phyloP scores from a whole-genome alignment of 257 asterid species.

The Nicotiana sylvestris region DNA sequence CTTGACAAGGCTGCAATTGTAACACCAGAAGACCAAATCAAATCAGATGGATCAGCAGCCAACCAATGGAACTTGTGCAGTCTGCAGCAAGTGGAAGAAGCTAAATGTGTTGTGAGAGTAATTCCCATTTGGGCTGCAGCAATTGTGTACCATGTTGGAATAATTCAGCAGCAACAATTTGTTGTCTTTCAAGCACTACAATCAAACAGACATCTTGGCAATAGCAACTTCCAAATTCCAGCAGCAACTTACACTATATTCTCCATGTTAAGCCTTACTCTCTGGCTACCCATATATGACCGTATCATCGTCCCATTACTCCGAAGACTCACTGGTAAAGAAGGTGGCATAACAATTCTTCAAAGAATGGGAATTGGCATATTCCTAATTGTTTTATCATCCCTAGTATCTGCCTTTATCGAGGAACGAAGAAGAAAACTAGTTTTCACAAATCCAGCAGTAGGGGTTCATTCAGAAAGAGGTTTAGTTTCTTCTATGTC shows the following conservation, averaged over 20 bases:
- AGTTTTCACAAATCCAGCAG: conserved; percentile 27
- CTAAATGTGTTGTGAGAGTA: conserved; percentile 55
- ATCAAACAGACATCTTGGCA: conserved; percentile 54
- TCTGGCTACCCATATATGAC: conserved; percentile 64
- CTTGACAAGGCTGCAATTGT: conserved; percentile 69
- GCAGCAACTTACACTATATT: conserved; percentile 65
- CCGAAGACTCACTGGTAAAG: conserved; percentile 29
- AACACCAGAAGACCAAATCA: conserved; percentile 39
- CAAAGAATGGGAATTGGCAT: conserved; percentile 69
- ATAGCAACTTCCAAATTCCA: conserved; percentile 48
- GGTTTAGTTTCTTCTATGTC: conserved; percentile 60
- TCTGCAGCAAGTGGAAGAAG: conserved; percentile 68
- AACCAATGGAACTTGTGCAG: conserved; percentile 65
- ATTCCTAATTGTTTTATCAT: conserved; percentile 32
- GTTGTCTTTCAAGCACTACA: conserved; percentile 76
- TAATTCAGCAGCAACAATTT: conserved; percentile 45
- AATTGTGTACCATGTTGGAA: conserved; percentile 48
- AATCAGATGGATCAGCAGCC: conserved; percentile 45
- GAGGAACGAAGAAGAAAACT: conserved; percentile 43
- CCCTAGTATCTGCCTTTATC: conserved; percentile 41
- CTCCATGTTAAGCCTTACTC: conserved; percentile 52
- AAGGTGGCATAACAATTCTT: conserved; percentile 60
- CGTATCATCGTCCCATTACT: conserved; percentile 43
- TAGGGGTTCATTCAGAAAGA: conserved; percentile 22
- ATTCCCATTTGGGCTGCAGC: conserved; percentile 61